A percentile compares a stretch with the other conserved stretches of the same genome.
Evolutionary conservation across 257 asterid genomes (phyloP).

Genomic region (Solanum rostratum): DNA sequence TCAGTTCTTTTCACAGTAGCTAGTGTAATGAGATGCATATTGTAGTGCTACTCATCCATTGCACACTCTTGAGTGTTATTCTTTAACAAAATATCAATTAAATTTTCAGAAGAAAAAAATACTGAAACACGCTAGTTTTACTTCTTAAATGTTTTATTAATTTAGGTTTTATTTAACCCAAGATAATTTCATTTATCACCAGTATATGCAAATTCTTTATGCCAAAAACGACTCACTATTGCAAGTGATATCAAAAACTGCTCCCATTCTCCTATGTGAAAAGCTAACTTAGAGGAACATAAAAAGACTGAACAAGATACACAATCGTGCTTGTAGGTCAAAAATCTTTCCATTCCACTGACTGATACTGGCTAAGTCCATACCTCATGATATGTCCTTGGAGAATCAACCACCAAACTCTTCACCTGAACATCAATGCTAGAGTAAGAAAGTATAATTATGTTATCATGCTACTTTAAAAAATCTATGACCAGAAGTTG

Average conservation of each 20-base stretch:
- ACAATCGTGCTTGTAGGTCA: neutral
- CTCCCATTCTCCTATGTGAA: neutral
- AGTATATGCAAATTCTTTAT: neutral
- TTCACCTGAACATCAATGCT: conserved; percentile 49
- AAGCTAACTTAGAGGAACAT: neutral
- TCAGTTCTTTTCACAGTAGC: neutral
- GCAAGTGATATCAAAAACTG: neutral
- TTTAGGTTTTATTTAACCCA: neutral
- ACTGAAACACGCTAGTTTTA: neutral
- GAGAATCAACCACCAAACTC: conserved; percentile 90
- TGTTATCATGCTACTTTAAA: neutral
- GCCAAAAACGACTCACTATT: neutral
- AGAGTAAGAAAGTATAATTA: conserved; percentile 10
- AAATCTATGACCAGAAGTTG: neutral
- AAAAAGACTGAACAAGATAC: neutral
- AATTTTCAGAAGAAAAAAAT: neutral
- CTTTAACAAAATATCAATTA: neutral
- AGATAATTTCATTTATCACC: neutral
- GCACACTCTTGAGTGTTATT: neutral
- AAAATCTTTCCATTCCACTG: neutral
- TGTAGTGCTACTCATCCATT: neutral
- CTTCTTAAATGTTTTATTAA: neutral
- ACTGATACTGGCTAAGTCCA: neutral
- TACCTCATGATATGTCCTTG: conserved; percentile 96
- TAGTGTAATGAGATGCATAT: neutral